Evolutionary conservation across 495 filamentous ascomycete species (phyloP).

Genomic region (Penicillium pancosmium): DNA sequence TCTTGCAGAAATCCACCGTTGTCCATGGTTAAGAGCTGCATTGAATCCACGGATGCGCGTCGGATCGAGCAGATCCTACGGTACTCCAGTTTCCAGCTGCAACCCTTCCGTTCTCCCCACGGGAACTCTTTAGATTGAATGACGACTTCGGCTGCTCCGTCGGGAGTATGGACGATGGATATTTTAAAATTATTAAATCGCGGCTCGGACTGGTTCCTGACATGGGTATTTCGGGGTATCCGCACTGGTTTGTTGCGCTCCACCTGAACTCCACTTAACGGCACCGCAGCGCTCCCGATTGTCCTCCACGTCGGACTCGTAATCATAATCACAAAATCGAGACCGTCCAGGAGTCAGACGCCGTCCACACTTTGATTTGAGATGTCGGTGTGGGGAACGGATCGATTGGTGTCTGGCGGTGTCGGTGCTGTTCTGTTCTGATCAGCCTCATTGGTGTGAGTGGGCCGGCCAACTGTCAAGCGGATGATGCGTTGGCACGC

Average conservation of each 20-base stretch:
- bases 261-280: constrained; percentile 7
- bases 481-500: constrained; percentile 27
- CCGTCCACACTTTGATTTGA: background rate
- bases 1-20: background rate
- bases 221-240: background rate
- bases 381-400: constrained; percentile 17
- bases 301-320: constrained; percentile 4
- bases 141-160: background rate
- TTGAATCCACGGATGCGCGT: constrained; percentile 9
- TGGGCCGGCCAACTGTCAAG: constrained; percentile 23
- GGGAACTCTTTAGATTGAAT: background rate
- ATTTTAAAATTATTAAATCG: background rate
- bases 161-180: no score
- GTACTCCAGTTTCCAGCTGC: constrained; percentile 5
- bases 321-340: background rate
- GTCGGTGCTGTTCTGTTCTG: background rate
- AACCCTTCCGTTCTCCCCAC: background rate
- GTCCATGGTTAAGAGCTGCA: constrained; percentile 13
- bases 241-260: background rate
- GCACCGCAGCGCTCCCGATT: constrained; percentile 10
- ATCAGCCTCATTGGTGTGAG: constrained; percentile 19
- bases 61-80: constrained; percentile 12
- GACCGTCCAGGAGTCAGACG: background rate
- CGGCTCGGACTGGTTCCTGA: constrained; percentile 5
- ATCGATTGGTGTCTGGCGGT: background rate